Conservation (phyloP, 1,284 basidiomycete species). For the Ganoderma resinaceum region DNA sequence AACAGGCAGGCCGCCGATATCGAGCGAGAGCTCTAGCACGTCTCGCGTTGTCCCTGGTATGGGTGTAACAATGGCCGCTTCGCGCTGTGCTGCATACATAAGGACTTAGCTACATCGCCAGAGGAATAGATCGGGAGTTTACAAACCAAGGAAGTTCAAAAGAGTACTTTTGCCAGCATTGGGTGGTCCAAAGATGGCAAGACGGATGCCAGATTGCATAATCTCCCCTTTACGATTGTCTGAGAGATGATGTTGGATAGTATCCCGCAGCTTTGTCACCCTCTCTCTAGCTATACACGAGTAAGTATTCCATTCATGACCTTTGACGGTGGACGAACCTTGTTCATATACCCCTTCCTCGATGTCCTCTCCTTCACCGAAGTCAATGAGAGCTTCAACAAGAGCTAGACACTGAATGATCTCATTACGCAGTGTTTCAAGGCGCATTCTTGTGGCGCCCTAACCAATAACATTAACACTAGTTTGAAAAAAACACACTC, state of each 20-base stretch:
- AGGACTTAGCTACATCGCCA: background rate
- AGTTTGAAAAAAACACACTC: slow-evolving; percentile 4
- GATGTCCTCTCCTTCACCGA: slow-evolving; percentile 88
- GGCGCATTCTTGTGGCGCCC: slow-evolving; percentile 66
- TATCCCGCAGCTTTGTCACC: slow-evolving; percentile 53
- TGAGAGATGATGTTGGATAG: slow-evolving; percentile 62
- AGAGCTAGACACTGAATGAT: slow-evolving; percentile 78
- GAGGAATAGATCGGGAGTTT: background rate
- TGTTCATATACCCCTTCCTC: slow-evolving; percentile 77
- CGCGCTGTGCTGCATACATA: slow-evolving; percentile 69
- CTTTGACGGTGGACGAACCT: slow-evolving; percentile 46
- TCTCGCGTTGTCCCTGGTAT: slow-evolving; percentile 90
- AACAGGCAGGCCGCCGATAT: slow-evolving; percentile 87
- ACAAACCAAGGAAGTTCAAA: slow-evolving; percentile 81
- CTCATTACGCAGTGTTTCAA: slow-evolving; percentile 66
- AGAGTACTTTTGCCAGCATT: slow-evolving; percentile 91
- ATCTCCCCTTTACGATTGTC: slow-evolving; percentile 84
- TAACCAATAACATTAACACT: slow-evolving; percentile 36
- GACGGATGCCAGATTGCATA: slow-evolving; percentile 78
- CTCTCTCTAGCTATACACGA: slow-evolving; percentile 53
- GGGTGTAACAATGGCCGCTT: slow-evolving; percentile 88
- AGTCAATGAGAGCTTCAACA: slow-evolving; percentile 90
- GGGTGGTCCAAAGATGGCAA: slow-evolving; percentile 89
- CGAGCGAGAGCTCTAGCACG: slow-evolving; percentile 81
- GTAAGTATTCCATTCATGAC: background rate